These are phyloP conservation scores for Cystobasidium sp. DNA, from an alignment of 1,284 basidiomycete species.

Conservation along the genomic window DNA sequence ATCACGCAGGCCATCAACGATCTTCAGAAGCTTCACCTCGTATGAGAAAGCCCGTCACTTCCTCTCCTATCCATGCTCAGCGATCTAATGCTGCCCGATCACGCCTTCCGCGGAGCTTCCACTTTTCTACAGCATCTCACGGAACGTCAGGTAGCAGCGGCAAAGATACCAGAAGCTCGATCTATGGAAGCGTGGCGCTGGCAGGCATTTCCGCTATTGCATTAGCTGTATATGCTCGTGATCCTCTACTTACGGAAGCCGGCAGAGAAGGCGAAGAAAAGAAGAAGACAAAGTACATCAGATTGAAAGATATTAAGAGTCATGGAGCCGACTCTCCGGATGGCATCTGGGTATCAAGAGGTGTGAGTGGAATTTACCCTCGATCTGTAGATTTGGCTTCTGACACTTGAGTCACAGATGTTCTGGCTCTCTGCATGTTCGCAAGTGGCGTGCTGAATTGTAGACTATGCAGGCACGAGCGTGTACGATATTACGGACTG, in stretches of 20 bases:
- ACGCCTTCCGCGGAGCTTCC: no score
- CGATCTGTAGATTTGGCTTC: background rate
- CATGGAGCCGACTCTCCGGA: slow-evolving; percentile 37
- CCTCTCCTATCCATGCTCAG: no score
- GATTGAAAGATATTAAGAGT: slow-evolving; percentile 31
- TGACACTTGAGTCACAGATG: background rate
- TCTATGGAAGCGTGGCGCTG: background rate
- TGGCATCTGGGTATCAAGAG: slow-evolving; percentile 41
- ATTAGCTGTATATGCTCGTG: slow-evolving; percentile 11
- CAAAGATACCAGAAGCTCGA: background rate
- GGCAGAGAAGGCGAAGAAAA: slow-evolving; percentile 1
- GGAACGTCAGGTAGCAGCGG: slow-evolving; percentile 61
- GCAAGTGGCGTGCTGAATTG: background rate
- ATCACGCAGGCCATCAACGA: no score
- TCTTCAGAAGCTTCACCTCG: no score
- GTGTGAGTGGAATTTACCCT: background rate
- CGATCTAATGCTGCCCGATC: no score
- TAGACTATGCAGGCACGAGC: slow-evolving; percentile 9
- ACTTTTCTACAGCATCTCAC: no score
- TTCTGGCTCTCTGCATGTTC: background rate
- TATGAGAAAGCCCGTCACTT: no score
- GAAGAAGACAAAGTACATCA: slow-evolving; percentile 21
- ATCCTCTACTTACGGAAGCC: slow-evolving; percentile 31
- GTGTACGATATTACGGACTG: slow-evolving; percentile 43
- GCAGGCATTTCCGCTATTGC: slow-evolving; percentile 9